Base-by-base conservation (phyloP, 164 flowering plant species). In the Taxillus chinensis region DNA sequence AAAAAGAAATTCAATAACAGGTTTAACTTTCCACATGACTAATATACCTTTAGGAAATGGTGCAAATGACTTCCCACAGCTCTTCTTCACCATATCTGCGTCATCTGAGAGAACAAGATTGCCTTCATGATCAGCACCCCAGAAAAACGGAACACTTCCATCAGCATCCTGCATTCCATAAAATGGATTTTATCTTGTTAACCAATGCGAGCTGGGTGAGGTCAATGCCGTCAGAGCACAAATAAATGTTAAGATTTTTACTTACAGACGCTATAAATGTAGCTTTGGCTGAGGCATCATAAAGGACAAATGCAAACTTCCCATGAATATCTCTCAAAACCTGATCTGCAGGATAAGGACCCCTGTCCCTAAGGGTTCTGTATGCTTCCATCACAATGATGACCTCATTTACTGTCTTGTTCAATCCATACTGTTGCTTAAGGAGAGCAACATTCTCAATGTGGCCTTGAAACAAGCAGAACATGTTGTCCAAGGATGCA, bases 391-490 rank as follows among this genome's bases (percentile, higher is more conserved):
- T 84, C 9, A 90, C 83, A 52, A 93, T 84, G 78, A 64, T 80
- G 39, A 80, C 97, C 71, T 93, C 99, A 64, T 86, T 90, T 39
- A 85, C 85, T 2, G 85, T 75, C 80, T 93, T 93, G 84, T 58
- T 79, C 64, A 93, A 67, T 12, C 99, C 99, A 62, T 93, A 93
- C 65, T 90, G 95, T 70, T 90, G 95, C 74, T 90, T 93, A n/a
- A 93, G 83, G 53, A 65, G 63, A 57, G 95, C 81, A 68, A 93
- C 76, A 69, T 90, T 90, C 68, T 93, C 92, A 17, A 93, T 77
- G 73, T 89, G 96, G 65, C 99, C 99, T 74, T 86, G 84, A 56
- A 93, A 93, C 77, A 91, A 64, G 82, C 99, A 93, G 82, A 89
- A 90, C 55, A 93, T 87, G 74, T 83, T 87, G 41, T 91, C 99